Conservation (phyloP, 2,329 filamentous ascomycete species). For the Hypocrella siamensis region DNA sequence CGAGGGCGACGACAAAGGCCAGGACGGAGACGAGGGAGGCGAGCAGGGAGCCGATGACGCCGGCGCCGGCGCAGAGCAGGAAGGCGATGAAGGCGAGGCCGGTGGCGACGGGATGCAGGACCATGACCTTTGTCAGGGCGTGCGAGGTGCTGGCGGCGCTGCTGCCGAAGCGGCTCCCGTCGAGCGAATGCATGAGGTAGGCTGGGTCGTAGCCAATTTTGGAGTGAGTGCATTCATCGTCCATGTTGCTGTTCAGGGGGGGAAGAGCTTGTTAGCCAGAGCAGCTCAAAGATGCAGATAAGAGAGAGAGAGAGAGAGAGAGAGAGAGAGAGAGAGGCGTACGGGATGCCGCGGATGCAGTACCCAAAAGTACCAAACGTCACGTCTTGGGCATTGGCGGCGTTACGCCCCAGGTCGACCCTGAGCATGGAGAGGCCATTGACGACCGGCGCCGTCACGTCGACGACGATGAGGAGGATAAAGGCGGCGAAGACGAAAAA, state of each 20-base stretch:
- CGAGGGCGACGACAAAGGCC: conserved; percentile 32
- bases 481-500: conserved; percentile 39
- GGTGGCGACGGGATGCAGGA: conserved; percentile 45
- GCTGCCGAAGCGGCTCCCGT: conserved; percentile 23
- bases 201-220: conserved; percentile 41
- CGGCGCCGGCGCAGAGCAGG: conserved; percentile 34
- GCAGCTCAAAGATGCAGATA: no score
- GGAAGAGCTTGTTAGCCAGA: no score
- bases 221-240: conserved; percentile 31
- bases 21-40: conserved; percentile 33
- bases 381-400: conserved; percentile 19
- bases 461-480: conserved; percentile 40
- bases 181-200: conserved; percentile 22
- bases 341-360: conserved; percentile 23
- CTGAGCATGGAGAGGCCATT: conserved; percentile 36
- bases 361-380: conserved; percentile 47
- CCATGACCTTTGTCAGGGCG: conserved; percentile 40
- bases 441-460: conserved; percentile 43
- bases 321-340: conserved; percentile 4
- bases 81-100: conserved; percentile 43
- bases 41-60: conserved; percentile 34
- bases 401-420: conserved; percentile 26
- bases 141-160: conserved; percentile 27
- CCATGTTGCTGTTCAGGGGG: no score
- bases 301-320: not conserved